Conservation (phyloP, 768 basidiomycete species). For the Saitozyma sp. region DNA sequence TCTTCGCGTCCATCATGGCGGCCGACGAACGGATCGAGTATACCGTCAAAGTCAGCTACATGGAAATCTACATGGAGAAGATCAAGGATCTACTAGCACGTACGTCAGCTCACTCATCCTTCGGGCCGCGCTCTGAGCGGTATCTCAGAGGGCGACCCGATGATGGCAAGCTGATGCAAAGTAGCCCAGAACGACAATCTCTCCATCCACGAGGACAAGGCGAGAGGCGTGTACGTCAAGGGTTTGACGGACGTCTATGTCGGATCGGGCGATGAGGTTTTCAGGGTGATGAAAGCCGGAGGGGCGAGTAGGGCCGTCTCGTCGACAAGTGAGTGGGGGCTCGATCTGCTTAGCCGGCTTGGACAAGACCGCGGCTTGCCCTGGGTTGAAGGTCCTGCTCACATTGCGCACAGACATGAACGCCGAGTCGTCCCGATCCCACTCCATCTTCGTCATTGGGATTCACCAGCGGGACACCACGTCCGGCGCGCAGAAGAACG, state of each 20-base stretch:
- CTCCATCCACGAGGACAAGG: slow-evolving; percentile 97
- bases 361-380: neutral
- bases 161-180: slow-evolving; percentile 4
- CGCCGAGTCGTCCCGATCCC: slow-evolving; percentile 96
- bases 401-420: slow-evolving; percentile 78
- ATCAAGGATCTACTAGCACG: slow-evolving; percentile 93
- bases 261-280: slow-evolving; percentile 89
- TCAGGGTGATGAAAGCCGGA: slow-evolving; percentile 98
- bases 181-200: slow-evolving; percentile 95
- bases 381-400: no score
- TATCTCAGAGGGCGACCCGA: neutral
- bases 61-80: slow-evolving; percentile 98
- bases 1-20: slow-evolving; percentile 95
- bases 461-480: slow-evolving; percentile 97
- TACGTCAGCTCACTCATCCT: slow-evolving; percentile 56
- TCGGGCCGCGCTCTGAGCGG: neutral
- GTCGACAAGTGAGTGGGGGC: slow-evolving; percentile 74
- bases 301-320: slow-evolving; percentile 87
- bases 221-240: slow-evolving; percentile 96
- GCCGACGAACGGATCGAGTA: slow-evolving; percentile 95
- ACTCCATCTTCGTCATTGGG: slow-evolving; percentile 97
- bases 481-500: slow-evolving; percentile 90
- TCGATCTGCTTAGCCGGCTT: neutral
- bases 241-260: slow-evolving; percentile 97
- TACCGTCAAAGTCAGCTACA: slow-evolving; percentile 98